These are phyloP conservation scores for Eucalyptus viminalis DNA, from an alignment of 345 rosid species.

Conservation along the genomic window DNA sequence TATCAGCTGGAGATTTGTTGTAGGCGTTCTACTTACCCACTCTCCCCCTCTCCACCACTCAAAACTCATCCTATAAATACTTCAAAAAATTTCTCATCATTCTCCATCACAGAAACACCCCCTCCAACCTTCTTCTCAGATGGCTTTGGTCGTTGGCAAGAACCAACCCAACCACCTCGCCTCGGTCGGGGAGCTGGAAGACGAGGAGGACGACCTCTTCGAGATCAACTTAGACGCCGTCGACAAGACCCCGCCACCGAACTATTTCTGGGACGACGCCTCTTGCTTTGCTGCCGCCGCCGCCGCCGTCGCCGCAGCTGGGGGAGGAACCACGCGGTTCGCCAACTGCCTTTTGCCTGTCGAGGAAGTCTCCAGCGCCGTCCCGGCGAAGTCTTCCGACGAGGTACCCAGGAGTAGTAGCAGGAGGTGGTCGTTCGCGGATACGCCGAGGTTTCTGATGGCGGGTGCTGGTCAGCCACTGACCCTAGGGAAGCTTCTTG, in stretches of 20 bases:
- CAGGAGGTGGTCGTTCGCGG: background rate
- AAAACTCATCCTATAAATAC: background rate
- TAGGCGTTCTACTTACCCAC: background rate
- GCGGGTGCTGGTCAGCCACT: background rate
- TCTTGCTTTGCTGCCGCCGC: background rate
- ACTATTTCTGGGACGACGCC: background rate
- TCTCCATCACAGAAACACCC: background rate
- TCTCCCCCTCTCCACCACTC: background rate
- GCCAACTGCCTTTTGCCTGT: slow-evolving; percentile 1
- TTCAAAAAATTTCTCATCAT: background rate
- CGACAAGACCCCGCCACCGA: background rate
- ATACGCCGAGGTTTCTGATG: background rate
- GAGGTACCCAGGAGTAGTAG: background rate
- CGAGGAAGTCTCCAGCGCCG: background rate
- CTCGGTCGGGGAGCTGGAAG: background rate
- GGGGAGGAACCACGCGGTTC: background rate
- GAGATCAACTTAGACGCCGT: slow-evolving; percentile 3
- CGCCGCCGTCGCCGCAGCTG: background rate
- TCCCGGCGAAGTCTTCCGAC: background rate
- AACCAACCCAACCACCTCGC: background rate
- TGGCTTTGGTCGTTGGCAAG: background rate
- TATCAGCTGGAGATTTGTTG: background rate
- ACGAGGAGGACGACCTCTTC: slow-evolving; percentile 4
- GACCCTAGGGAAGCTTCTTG: background rate
- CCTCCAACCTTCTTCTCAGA: background rate